A percentile compares a stretch with the other conserved stretches of the same genome.
phyloP scores from a whole-genome alignment of 2,329 filamentous ascomycete genomes.

The Trichoderma guizhouense region DNA sequence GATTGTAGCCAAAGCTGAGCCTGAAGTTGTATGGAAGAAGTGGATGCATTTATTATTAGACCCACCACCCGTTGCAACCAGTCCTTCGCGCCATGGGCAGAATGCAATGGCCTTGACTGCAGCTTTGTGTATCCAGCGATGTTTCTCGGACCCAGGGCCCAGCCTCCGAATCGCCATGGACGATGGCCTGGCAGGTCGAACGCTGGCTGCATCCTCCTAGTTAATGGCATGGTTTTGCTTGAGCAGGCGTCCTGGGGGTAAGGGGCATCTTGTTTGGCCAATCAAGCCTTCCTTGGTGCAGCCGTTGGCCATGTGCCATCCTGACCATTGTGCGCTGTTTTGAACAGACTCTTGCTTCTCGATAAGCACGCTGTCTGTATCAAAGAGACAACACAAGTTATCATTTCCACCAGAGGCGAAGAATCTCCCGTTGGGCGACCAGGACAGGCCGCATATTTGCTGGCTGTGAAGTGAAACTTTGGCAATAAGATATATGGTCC shows the following conservation, averaged over 20 bases:
- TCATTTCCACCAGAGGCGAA: constrained; percentile 93
- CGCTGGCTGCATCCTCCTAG: constrained; percentile 24
- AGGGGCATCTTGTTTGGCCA: not conserved
- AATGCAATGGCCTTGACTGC: constrained; percentile 97
- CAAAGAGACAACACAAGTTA: constrained; percentile 81
- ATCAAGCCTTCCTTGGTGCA: not conserved
- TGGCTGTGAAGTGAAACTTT: constrained; percentile 77
- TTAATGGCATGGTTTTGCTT: not conserved
- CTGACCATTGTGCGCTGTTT: not conserved
- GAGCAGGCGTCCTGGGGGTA: not conserved
- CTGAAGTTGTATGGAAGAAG: constrained; percentile 86
- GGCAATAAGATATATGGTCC: constrained; percentile 72
- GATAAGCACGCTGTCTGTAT: constrained; percentile 56
- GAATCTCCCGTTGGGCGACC: constrained; percentile 70
- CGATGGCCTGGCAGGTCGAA: constrained; percentile 29
- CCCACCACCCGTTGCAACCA: constrained; percentile 88
- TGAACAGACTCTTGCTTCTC: constrained; percentile 7
- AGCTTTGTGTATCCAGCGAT: constrained; percentile 75
- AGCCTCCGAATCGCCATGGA: constrained; percentile 46
- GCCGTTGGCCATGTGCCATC: not conserved
- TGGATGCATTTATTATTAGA: constrained; percentile 94
- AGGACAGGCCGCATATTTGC: constrained; percentile 90
- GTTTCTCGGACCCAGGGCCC: constrained; percentile 56
- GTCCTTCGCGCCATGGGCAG: constrained; percentile 84
- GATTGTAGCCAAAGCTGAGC: constrained; percentile 82